Evolutionary conservation across 805 yeast species (phyloP).

Genomic region (Novakomyces olei): DNA sequence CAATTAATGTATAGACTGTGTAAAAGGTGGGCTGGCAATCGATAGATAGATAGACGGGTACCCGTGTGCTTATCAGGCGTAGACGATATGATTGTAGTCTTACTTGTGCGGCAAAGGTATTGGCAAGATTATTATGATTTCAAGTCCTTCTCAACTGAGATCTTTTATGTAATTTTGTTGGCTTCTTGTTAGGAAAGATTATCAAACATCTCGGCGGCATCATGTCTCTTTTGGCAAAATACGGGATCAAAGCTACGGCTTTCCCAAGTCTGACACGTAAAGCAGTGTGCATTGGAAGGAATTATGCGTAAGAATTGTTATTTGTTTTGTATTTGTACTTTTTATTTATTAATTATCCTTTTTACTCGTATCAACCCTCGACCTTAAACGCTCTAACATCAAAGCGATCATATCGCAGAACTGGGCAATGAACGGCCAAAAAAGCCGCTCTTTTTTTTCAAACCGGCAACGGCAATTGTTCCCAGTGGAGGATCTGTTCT

Average conservation of each 20-base stretch:
- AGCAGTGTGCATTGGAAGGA: conserved; percentile 86
- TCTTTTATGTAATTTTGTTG: not conserved
- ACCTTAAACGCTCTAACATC: too few species aligned
- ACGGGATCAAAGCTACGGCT: too few species aligned
- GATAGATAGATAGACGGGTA: too few species aligned
- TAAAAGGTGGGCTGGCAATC: too few species aligned
- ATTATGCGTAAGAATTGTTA: conserved; percentile 31
- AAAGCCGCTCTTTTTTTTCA: conserved; percentile 80
- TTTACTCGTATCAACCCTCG: too few species aligned
- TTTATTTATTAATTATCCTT: not conserved
- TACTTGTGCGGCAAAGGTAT: too few species aligned
- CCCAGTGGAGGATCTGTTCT: conserved; percentile 54
- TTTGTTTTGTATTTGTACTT: not conserved
- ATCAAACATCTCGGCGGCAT: not conserved
- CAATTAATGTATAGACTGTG: too few species aligned
- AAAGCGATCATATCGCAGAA: conserved; percentile 77
- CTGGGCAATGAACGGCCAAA: conserved; percentile 59
- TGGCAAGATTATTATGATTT: too few species aligned
- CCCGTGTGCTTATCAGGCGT: too few species aligned
- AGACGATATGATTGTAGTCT: too few species aligned
- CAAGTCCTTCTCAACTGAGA: not conserved
- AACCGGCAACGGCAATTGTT: conserved; percentile 65
- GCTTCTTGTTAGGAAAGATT: not conserved
- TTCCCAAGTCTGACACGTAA: too few species aligned
- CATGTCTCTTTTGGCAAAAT: conserved; percentile 1